Base-by-base conservation (phyloP, 2,329 filamentous ascomycete genomes). In the Ramularia endophylla region DNA sequence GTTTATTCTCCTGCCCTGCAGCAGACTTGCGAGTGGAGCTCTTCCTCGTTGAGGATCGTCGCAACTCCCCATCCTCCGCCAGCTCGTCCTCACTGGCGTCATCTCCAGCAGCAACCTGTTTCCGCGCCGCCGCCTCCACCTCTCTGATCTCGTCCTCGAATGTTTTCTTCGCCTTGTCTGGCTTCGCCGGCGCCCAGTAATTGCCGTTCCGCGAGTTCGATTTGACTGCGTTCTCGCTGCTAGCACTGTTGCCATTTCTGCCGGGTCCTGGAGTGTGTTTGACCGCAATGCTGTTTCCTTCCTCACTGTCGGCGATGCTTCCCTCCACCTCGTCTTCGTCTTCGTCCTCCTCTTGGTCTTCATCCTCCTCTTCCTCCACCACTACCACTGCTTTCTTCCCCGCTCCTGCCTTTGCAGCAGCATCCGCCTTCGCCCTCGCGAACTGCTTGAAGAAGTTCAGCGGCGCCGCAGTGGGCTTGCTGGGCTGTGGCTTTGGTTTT, bases 101-200 rank as follows among this genome's bases (percentile, higher is more conserved):
- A 12, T 47, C 41, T 7, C 20, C 32, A 19, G 32, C 32, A 6
- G 36, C 53, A 16, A 42, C 50, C 9, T 49, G 40, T 17, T 50
- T 43, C 13, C 47, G 50, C 19, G 58, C 55, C 19, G 49, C 39
- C 30, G 51, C 47, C 29, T 55, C 52, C 15, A 60, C 31, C 25
- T 59, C 54, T 15, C 48, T 51, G 18, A 61, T 60, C 46, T 61
- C 56, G 32, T 61, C 56, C 34, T 61, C 58, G 19, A 60, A 56
- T 2, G 59, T 60, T 42, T 37, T 55, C 46, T 55, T 59, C 11
- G 47, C 48, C 33, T 50, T 52, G 5, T 34, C 46, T 25, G 43
- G 33, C 15, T 31, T 27, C 39, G 43, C 36, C 13, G 38, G 31
- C 16, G 38, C 25, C 34, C 44, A 44, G 8, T 36, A 39, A 16